Conservation (phyloP, 306 rosid genomes). For the Quercus rubra region DNA sequence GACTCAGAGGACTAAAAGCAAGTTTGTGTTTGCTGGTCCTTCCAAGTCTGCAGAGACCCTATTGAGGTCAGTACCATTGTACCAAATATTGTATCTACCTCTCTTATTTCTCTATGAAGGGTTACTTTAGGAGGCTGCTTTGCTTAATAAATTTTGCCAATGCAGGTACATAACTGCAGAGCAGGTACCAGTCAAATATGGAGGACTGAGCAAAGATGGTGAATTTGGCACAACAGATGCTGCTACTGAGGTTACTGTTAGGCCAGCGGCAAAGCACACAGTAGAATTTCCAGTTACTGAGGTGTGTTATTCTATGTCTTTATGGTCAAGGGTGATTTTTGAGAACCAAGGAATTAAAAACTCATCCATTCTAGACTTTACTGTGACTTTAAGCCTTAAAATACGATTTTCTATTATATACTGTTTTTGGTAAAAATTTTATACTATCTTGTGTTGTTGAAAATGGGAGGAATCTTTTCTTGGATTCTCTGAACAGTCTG, state of each 20-base stretch:
- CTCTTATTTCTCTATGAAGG: neutral
- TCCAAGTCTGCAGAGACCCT: constrained; percentile 63
- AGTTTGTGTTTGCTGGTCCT: constrained; percentile 69
- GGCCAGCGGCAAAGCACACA: constrained; percentile 54
- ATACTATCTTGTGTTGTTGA: neutral
- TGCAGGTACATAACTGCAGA: constrained; percentile 67
- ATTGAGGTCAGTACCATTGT: constrained; percentile 29
- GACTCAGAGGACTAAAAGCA: constrained; percentile 69
- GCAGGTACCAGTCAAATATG: constrained; percentile 68
- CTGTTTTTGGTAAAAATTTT: no score
- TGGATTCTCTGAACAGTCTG: constrained; percentile 29
- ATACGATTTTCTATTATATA: neutral
- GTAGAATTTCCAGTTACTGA: constrained; percentile 62
- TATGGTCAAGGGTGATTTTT: constrained; percentile 5
- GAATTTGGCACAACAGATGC: constrained; percentile 53
- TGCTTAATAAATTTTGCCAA: neutral
- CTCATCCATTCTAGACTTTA: neutral
- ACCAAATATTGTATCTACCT: neutral
- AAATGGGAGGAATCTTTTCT: constrained; percentile 13
- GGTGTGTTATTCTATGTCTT: constrained; percentile 32
- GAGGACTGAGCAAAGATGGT: constrained; percentile 68
- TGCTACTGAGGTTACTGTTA: constrained; percentile 52
- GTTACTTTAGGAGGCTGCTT: neutral
- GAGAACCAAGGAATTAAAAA: constrained; percentile 15
- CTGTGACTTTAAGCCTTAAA: neutral